Conservation (phyloP, 495 filamentous ascomycete species). For the Penicillium soppii region DNA sequence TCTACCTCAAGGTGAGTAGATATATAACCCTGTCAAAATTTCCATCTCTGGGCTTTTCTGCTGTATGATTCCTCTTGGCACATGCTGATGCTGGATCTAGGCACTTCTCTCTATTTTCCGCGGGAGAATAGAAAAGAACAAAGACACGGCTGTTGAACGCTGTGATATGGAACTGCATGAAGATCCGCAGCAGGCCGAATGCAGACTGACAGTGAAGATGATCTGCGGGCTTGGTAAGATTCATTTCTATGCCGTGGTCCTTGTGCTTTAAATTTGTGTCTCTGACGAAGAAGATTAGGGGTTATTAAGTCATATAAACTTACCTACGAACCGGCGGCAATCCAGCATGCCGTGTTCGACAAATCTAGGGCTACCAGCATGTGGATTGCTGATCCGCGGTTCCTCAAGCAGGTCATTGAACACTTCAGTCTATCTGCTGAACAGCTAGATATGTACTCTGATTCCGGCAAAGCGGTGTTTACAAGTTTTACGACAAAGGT, state of each 20-base stretch:
- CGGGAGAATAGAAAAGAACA: conserved; percentile 63
- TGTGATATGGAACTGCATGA: conserved; percentile 87
- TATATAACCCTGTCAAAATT: not conserved
- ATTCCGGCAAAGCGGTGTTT: conserved; percentile 69
- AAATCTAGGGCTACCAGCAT: conserved; percentile 63
- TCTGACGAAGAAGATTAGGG: conserved; percentile 47
- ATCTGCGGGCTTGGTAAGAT: conserved; percentile 77
- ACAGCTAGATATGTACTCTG: conserved; percentile 82
- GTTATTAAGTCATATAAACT: conserved; percentile 90
- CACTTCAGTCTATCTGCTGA: conserved; percentile 91
- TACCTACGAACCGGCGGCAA: conserved; percentile 78
- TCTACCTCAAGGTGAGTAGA: conserved; percentile 62
- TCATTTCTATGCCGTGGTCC: not conserved
- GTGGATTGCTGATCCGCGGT: conserved; percentile 75
- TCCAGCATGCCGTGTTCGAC: conserved; percentile 88
- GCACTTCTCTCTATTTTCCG: conserved; percentile 76
- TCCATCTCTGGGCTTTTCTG: not conserved
- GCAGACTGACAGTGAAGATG: conserved; percentile 78
- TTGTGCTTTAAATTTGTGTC: not conserved
- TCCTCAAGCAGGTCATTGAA: conserved; percentile 80
- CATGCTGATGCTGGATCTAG: conserved; percentile 30
- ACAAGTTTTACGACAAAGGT: conserved; percentile 96
- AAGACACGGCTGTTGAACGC: conserved; percentile 76
- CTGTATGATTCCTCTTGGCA: not conserved
- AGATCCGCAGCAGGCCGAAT: conserved; percentile 65